A percentile compares a stretch with the other conserved stretches of the same genome.
Conservation (phyloP, 805 yeast species). For the Candida vaughaniae region DNA sequence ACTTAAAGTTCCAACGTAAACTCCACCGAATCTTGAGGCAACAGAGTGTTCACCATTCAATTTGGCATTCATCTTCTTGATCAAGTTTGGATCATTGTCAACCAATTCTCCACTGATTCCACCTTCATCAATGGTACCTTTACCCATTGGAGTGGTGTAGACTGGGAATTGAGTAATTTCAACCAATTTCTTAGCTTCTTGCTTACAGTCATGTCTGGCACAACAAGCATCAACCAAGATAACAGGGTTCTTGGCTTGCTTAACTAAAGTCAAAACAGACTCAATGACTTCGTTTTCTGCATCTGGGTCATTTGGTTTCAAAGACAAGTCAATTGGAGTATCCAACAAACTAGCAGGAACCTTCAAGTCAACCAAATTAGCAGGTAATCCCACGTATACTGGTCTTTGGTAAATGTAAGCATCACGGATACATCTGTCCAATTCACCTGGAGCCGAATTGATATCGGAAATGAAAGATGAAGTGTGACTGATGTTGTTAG, state of each 20-base stretch:
- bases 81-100: constrained; percentile 25
- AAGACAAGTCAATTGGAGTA: constrained; percentile 34
- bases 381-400: constrained; percentile 40
- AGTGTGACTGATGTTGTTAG: constrained; percentile 36
- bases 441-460: constrained; percentile 34
- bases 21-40: constrained; percentile 37
- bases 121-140: constrained; percentile 37
- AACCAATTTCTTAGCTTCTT: constrained; percentile 32
- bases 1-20: constrained; percentile 38
- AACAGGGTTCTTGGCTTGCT: constrained; percentile 30
- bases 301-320: constrained; percentile 33
- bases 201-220: constrained; percentile 36
- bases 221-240: constrained; percentile 43
- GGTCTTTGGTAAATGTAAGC: constrained; percentile 40
- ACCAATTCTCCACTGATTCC: constrained; percentile 28
- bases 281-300: constrained; percentile 38
- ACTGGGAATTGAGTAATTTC: constrained; percentile 41
- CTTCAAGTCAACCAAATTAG: constrained; percentile 36
- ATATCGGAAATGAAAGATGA: constrained; percentile 37
- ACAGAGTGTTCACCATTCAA: constrained; percentile 19
- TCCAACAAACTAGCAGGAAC: constrained; percentile 36
- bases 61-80: constrained; percentile 21
- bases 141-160: constrained; percentile 42
- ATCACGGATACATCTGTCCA: constrained; percentile 39
- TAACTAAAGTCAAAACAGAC: constrained; percentile 24